phyloP scores from a whole-genome alignment of 108 stramenopile species.

The Aureococcus anophagefferens region DNA sequence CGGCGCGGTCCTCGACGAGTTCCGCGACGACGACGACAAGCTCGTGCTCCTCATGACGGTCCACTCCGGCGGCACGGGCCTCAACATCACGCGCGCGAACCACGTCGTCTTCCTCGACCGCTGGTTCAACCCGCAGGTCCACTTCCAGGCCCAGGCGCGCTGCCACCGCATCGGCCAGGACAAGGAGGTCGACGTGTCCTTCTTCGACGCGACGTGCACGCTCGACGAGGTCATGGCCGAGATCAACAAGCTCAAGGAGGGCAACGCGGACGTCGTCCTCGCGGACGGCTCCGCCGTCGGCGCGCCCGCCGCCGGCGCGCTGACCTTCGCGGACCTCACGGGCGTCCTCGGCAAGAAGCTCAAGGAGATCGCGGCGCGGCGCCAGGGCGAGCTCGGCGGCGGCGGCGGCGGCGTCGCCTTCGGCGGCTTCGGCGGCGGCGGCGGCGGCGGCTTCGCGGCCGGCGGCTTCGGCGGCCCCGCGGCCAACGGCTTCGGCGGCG shows the following conservation, averaged over 20 bases:
- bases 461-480: no score
- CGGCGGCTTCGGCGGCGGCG: no score
- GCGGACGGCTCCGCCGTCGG: no score
- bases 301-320: no score
- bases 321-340: no score
- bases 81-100: conserved; percentile 38
- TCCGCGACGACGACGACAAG: conserved; percentile 20
- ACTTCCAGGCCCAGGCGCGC: conserved; percentile 43
- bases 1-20: conserved; percentile 17
- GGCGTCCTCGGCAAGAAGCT: conserved; percentile 27
- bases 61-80: conserved; percentile 39
- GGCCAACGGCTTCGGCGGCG: no score
- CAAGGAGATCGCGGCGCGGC: conserved; percentile 18
- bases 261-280: conserved; percentile 32
- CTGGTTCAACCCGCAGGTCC: conserved; percentile 18
- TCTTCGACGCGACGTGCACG: conserved; percentile 24
- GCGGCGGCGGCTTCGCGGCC: no score
- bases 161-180: conserved; percentile 55
- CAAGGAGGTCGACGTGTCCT: conserved; percentile 30
- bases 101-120: conserved; percentile 31
- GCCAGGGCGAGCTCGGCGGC: no score
- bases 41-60: conserved; percentile 37
- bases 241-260: conserved; percentile 29
- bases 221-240: conserved; percentile 39
- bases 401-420: no score